Evolutionary conservation across 495 filamentous ascomycete species (phyloP).

Genomic region (Xylaria longipes): DNA sequence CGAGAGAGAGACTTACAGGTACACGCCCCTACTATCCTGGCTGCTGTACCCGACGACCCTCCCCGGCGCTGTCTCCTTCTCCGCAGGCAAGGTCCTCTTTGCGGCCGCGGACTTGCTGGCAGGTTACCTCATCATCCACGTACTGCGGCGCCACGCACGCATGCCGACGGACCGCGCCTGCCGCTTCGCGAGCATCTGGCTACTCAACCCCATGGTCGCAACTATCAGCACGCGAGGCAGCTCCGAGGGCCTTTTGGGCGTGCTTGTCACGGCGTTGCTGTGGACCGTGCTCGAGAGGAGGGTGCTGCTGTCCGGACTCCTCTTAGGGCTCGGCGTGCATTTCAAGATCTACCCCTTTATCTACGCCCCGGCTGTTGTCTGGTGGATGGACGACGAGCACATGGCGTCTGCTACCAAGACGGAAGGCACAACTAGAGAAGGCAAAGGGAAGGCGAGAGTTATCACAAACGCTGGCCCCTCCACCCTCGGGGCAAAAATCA

Average conservation of each 20-base stretch:
- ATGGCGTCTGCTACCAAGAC: slow-evolving; percentile 22
- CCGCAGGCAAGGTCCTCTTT: slow-evolving; percentile 88
- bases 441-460: background rate
- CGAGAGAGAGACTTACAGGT: slow-evolving; percentile 90
- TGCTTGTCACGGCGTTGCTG: slow-evolving; percentile 78
- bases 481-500: slow-evolving; percentile 23
- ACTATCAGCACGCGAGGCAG: slow-evolving; percentile 93
- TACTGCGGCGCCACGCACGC: slow-evolving; percentile 52
- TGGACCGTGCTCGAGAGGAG: slow-evolving; percentile 73
- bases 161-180: slow-evolving; percentile 58
- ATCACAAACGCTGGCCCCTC: background rate
- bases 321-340: slow-evolving; percentile 87
- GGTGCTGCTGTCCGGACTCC: slow-evolving; percentile 69
- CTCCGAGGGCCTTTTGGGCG: slow-evolving; percentile 87
- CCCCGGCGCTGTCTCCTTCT: slow-evolving; percentile 66
- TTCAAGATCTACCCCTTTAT: slow-evolving; percentile 99
- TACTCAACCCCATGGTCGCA: slow-evolving; percentile 97
- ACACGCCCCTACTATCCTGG: slow-evolving; percentile 93
- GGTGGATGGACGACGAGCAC: slow-evolving; percentile 76
- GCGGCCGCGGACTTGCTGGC: slow-evolving; percentile 81
- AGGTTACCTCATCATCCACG: slow-evolving; percentile 80
- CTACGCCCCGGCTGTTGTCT: slow-evolving; percentile 84
- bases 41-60: slow-evolving; percentile 81
- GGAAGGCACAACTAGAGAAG: background rate
- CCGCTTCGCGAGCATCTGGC: slow-evolving; percentile 83